Percentiles rank a stretch among this genome's conserved stretches.
Conservation (phyloP, 805 yeast genomes). For the Metschnikowia amazonensis region DNA sequence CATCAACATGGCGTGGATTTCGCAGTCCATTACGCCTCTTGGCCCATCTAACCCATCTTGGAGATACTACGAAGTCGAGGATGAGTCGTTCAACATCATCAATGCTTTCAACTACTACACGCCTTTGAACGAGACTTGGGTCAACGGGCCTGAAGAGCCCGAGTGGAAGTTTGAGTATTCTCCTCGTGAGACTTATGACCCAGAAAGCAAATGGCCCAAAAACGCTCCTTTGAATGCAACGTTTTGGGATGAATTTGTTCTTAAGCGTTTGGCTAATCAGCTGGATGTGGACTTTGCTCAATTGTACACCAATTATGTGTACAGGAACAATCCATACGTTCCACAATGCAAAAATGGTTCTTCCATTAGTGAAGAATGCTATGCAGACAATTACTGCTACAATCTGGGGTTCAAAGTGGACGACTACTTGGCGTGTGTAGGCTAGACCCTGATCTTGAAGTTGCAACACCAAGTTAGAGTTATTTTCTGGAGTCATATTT, state of each 20-base stretch:
- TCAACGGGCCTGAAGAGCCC: conserved; percentile 53
- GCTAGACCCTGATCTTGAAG: neutral
- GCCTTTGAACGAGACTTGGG: conserved; percentile 55
- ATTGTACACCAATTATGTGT: conserved; percentile 44
- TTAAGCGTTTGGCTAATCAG: conserved; percentile 38
- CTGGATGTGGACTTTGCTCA: conserved; percentile 45
- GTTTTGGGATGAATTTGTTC: conserved; percentile 58
- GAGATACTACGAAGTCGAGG: conserved; percentile 68
- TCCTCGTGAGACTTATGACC: conserved; percentile 55
- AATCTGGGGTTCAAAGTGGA: conserved; percentile 16
- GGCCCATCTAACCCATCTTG: conserved; percentile 62
- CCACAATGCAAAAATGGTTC: conserved; percentile 30
- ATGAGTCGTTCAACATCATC: conserved; percentile 55
- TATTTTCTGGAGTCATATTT: no score
- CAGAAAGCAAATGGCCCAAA: conserved; percentile 52
- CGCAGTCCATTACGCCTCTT: conserved; percentile 64
- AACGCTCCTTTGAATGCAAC: conserved; percentile 60
- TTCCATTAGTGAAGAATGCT: conserved; percentile 11
- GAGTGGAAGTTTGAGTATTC: conserved; percentile 62
- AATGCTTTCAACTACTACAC: conserved; percentile 58
- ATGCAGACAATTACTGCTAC: conserved; percentile 17
- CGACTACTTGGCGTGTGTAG: conserved; percentile 13
- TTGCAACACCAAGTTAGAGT: neutral
- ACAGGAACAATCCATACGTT: conserved; percentile 53
- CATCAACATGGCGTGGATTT: conserved; percentile 58